Evolutionary conservation across 192 early-diverging fungal species (phyloP).

Genomic region (Coemansia sp.): DNA sequence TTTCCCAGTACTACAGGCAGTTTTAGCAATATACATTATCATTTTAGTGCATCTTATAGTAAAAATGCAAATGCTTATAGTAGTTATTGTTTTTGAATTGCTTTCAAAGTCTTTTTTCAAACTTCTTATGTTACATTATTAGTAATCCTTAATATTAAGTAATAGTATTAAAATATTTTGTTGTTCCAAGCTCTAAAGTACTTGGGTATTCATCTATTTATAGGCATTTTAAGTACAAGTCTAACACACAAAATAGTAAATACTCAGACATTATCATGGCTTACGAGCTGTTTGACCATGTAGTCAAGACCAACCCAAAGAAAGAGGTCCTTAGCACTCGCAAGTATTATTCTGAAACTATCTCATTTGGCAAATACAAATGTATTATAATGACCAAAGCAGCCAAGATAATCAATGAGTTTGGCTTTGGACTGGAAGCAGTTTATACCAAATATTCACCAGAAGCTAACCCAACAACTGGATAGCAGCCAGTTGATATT

Average conservation of each 20-base stretch:
- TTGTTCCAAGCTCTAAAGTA: too few relatives aligned
- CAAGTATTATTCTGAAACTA: conserved; percentile 47
- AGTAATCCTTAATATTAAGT: neutral
- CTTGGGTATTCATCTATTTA: conserved; percentile 7
- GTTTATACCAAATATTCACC: conserved; percentile 54
- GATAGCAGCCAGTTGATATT: conserved; percentile 57
- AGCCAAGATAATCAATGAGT: conserved; percentile 51
- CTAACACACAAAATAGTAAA: conserved; percentile 21
- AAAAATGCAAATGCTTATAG: too few relatives aligned
- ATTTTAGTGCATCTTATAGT: too few relatives aligned
- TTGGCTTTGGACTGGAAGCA: conserved; percentile 62
- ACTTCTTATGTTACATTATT: too few relatives aligned
- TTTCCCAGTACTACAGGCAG: too few relatives aligned
- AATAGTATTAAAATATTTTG: neutral
- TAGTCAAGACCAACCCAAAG: conserved; percentile 16
- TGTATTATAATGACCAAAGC: conserved; percentile 58
- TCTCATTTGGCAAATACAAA: conserved; percentile 52
- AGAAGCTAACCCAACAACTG: neutral
- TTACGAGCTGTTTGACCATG: conserved; percentile 29
- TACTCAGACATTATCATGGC: conserved; percentile 23
- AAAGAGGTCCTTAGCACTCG: too few relatives aligned
- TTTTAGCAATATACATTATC: too few relatives aligned
- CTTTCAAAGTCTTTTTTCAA: too few relatives aligned
- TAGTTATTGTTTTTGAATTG: too few relatives aligned
- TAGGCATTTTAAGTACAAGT: conserved; percentile 29